These are phyloP conservation scores for Lathyrus sativus DNA, from an alignment of 306 rosid species.

Conservation along the genomic window DNA sequence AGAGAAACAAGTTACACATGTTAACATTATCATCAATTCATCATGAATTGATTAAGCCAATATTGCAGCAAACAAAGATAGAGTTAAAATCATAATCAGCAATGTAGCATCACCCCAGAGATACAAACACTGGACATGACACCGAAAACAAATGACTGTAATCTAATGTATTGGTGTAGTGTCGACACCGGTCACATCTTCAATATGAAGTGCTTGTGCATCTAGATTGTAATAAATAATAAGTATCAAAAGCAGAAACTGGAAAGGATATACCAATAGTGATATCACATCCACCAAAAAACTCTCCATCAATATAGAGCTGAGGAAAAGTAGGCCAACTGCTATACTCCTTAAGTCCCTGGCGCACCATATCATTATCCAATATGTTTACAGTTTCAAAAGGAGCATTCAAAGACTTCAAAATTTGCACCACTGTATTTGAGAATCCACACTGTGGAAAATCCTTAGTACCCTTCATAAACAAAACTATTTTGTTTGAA, in stretches of 20 bases:
- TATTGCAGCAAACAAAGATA: conserved; percentile 4
- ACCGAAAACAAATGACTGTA: not conserved
- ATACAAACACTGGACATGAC: not conserved
- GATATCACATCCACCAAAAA: conserved; percentile 98
- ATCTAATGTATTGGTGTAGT: not conserved
- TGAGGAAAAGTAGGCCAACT: conserved; percentile 99
- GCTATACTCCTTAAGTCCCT: conserved; percentile 81
- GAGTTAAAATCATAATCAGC: not conserved
- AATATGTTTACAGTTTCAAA: conserved; percentile 76
- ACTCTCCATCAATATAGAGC: conserved; percentile 93
- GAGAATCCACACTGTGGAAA: conserved; percentile 98
- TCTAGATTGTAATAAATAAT: too few species aligned
- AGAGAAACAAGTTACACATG: conserved; percentile 1
- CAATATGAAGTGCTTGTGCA: not conserved
- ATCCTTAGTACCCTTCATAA: conserved; percentile 93
- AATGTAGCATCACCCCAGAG: not conserved
- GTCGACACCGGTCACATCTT: not conserved
- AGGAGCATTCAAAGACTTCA: conserved; percentile 73
- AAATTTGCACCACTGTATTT: conserved; percentile 85
- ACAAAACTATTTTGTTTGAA: conserved; percentile 77
- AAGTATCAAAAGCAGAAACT: not conserved
- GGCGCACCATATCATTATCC: conserved; percentile 84
- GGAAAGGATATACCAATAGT: conserved; percentile 72
- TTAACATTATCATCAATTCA: not conserved
- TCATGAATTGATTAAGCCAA: not conserved